A percentile compares a stretch with the other conserved stretches of the same genome.
Evolutionary conservation across 805 yeast species (phyloP).

Genomic region (Sungouiella blattae): DNA sequence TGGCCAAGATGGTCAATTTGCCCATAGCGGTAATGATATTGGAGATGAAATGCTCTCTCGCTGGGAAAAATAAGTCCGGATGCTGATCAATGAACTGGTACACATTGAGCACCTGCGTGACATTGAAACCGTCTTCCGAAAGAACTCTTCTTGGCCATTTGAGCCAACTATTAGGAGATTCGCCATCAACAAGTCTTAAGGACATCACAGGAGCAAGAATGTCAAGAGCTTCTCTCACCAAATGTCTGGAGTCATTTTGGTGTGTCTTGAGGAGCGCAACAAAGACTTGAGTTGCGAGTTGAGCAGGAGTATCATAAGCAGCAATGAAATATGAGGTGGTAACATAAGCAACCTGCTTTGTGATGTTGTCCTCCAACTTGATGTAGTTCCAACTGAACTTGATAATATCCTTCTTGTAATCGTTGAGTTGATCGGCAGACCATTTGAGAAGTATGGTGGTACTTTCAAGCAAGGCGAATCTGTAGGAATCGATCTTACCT

Average conservation of each 20-base stretch:
- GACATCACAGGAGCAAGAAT: conserved; percentile 84
- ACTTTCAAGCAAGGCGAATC: conserved; percentile 76
- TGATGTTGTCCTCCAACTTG: conserved; percentile 79
- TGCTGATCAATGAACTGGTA: conserved; percentile 88
- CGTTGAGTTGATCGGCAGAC: conserved; percentile 57
- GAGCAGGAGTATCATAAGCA: conserved; percentile 82
- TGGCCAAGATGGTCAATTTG: conserved; percentile 73
- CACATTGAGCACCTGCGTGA: conserved; percentile 79
- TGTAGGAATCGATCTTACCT: conserved; percentile 68
- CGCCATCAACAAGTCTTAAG: conserved; percentile 53
- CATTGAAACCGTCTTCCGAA: conserved; percentile 85
- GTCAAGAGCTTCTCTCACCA: conserved; percentile 86
- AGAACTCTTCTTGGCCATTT: conserved; percentile 93
- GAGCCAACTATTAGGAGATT: conserved; percentile 68
- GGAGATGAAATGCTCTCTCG: conserved; percentile 85
- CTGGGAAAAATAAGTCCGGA: conserved; percentile 76
- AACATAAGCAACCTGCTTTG: conserved; percentile 91
- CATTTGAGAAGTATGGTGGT: conserved; percentile 73
- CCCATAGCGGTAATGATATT: conserved; percentile 91
- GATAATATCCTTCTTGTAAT: conserved; percentile 76
- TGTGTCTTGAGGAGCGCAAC: conserved; percentile 84
- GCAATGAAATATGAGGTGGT: conserved; percentile 83
- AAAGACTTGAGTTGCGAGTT: conserved; percentile 86
- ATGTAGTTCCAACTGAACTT: conserved; percentile 94
- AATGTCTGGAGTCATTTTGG: conserved; percentile 75